phyloP scores from a whole-genome alignment of 495 filamentous ascomycete species.

The Lindgomyces ingoldianus region DNA sequence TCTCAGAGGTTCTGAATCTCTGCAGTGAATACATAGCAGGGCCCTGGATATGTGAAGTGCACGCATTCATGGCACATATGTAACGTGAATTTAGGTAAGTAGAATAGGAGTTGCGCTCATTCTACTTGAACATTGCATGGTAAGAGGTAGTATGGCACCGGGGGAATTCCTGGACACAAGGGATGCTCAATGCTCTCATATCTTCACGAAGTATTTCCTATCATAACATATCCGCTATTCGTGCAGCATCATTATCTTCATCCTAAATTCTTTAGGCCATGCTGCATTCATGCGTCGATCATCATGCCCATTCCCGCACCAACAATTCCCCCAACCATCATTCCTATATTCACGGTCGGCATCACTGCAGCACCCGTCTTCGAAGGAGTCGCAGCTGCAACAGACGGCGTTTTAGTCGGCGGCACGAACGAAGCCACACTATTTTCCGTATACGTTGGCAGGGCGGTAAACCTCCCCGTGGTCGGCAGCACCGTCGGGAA shows the following conservation, averaged over 20 bases:
- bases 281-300: neutral
- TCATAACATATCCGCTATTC: neutral
- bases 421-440: neutral
- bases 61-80: too few relatives aligned
- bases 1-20: too few relatives aligned
- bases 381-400: neutral
- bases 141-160: too few relatives aligned
- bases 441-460: constrained; percentile 21
- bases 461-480: constrained; percentile 9
- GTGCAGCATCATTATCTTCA: neutral
- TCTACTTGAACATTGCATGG: too few relatives aligned
- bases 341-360: neutral
- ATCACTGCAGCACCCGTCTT: constrained; percentile 3
- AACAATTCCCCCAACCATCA: constrained; percentile 4
- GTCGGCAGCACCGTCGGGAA: neutral
- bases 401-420: constrained; percentile 3
- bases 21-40: too few relatives aligned
- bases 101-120: too few relatives aligned
- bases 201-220: neutral
- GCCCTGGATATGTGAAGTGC: too few relatives aligned
- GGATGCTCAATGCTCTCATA: too few relatives aligned
- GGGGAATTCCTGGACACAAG: too few relatives aligned
- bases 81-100: too few relatives aligned
- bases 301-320: constrained; percentile 5
- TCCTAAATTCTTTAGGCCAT: too few relatives aligned